Evolutionary conservation across 176 grass and related monocot species (phyloP), one percentile per base, ranked within the genome.

Genomic region (Raddia guianensis): DNA sequence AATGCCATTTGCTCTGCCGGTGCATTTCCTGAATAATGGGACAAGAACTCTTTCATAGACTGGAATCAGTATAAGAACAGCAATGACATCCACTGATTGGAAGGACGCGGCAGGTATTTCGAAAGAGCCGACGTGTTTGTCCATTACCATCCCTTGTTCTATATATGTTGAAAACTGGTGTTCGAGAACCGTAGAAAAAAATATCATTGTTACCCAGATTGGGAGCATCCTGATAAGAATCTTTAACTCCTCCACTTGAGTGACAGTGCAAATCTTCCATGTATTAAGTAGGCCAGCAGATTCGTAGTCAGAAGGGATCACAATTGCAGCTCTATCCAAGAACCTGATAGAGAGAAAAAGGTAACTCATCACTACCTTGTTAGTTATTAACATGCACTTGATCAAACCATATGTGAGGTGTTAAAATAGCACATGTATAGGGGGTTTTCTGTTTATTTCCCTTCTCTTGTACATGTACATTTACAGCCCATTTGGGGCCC

Each of bases 161-260:
- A 90, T 13, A 71, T 79, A 93, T 73, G 85, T 90, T 32, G 84
- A 82, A 33, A 62, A 89, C 76, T 87, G 90, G 11, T 90, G 84
- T 75, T 70, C 84, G 58, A 85, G 65, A 44, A 85, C 91, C 75
- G 91, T 72, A 3, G 68, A 9, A 80, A 75, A 93, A 3, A 89
- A 76, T 59, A 85, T 56, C 54, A 77, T 85, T 72, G 63, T 84
- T 14, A 78, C 16, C 91, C 91, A 93, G 18, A 93, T 55, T 18
- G 87, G 91, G 43, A 93, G 48, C 87, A 93, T 85, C 21, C 87
- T 81, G 9, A 93, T 72, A 7, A 93, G 50, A 70, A 90, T 82
- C 68, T 93, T 93, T 44, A 93, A 75, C 65, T 93, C 87, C 82
- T 93, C 91, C 11, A 87, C 91, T 63, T 93, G 84, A 81, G 84